Evolutionary conservation across 345 rosid genomes (phyloP).

Genomic region (Noccaea bulbosa): DNA sequence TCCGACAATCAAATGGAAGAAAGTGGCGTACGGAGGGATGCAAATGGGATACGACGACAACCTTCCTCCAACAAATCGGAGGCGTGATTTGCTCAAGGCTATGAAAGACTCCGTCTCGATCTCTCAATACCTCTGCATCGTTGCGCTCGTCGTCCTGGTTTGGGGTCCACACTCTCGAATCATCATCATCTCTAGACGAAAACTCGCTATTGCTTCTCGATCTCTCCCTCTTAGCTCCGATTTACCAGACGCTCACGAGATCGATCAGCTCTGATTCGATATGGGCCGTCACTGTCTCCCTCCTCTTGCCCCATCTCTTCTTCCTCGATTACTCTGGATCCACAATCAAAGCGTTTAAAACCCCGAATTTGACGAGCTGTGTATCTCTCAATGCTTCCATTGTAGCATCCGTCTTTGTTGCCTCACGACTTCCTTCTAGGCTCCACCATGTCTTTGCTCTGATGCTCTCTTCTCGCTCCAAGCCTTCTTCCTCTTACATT

Average conservation of each 20-base stretch:
- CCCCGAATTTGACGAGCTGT: conserved; percentile 72
- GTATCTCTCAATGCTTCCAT: conserved; percentile 85
- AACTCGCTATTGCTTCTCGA: conserved; percentile 76
- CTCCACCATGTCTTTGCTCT: conserved; percentile 77
- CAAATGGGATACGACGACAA: conserved; percentile 92
- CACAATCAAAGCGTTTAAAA: conserved; percentile 61
- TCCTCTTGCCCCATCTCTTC: conserved; percentile 83
- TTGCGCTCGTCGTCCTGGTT: conserved; percentile 78
- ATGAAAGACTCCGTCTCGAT: conserved; percentile 86
- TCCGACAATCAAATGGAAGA: conserved; percentile 67
- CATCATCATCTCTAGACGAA: conserved; percentile 57
- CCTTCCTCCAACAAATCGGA: conserved; percentile 87
- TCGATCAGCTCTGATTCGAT: conserved; percentile 94
- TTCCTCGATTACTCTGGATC: conserved; percentile 85
- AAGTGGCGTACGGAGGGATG: conserved; percentile 95
- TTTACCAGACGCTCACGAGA: conserved; percentile 83
- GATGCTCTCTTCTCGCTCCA: conserved; percentile 88
- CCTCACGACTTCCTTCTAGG: conserved; percentile 89
- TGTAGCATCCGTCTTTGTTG: conserved; percentile 80
- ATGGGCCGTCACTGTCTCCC: conserved; percentile 70
- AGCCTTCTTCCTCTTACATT: conserved; percentile 83
- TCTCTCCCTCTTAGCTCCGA: conserved; percentile 66
- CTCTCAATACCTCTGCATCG: conserved; percentile 86
- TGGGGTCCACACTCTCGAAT: conserved; percentile 72
- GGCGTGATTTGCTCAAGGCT: conserved; percentile 70